phyloP scores from a whole-genome alignment of 2,329 filamentous ascomycete genomes.

The Ophiocordyceps unilateralis region DNA sequence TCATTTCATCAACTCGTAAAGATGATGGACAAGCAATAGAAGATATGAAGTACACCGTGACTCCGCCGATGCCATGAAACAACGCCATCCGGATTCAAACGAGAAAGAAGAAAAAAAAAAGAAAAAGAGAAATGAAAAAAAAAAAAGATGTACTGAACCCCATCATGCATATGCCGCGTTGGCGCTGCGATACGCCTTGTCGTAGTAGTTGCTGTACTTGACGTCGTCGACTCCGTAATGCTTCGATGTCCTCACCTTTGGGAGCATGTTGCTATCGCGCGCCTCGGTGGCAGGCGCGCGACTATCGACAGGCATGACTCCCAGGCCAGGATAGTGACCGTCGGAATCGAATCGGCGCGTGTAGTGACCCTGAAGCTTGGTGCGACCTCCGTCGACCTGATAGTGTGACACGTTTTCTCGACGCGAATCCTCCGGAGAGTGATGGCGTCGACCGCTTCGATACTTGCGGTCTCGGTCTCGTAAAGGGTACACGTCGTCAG shows the following conservation, averaged over 20 bases:
- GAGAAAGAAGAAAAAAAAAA: not conserved
- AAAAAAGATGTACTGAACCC: constrained; percentile 1
- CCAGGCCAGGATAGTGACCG: constrained; percentile 8
- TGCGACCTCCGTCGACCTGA: constrained; percentile 11
- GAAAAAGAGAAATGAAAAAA: not conserved
- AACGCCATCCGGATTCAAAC: too few species aligned
- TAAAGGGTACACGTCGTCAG: constrained; percentile 14
- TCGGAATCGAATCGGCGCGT: constrained; percentile 10
- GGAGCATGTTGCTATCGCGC: constrained; percentile 12
- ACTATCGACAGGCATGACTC: constrained; percentile 9
- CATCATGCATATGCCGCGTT: constrained; percentile 8
- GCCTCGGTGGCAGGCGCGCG: constrained; percentile 14
- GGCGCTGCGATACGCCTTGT: constrained; percentile 9
- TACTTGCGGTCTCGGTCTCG: constrained; percentile 12
- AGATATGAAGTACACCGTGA: too few species aligned
- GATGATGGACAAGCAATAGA: too few species aligned
- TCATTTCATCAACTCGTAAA: too few species aligned
- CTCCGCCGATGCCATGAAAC: too few species aligned
- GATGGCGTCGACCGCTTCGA: constrained; percentile 17
- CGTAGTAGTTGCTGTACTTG: constrained; percentile 13
- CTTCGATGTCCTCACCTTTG: constrained; percentile 19
- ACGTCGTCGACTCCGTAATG: constrained; percentile 13
- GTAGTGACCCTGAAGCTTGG: constrained; percentile 12
- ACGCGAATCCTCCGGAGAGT: constrained; percentile 13
- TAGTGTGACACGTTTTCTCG: constrained; percentile 12